A percentile compares a stretch with the other conserved stretches of the same genome.
Evolutionary conservation across 164 flowering plant genomes (phyloP).

Genomic region (Tetracentron sinense): DNA sequence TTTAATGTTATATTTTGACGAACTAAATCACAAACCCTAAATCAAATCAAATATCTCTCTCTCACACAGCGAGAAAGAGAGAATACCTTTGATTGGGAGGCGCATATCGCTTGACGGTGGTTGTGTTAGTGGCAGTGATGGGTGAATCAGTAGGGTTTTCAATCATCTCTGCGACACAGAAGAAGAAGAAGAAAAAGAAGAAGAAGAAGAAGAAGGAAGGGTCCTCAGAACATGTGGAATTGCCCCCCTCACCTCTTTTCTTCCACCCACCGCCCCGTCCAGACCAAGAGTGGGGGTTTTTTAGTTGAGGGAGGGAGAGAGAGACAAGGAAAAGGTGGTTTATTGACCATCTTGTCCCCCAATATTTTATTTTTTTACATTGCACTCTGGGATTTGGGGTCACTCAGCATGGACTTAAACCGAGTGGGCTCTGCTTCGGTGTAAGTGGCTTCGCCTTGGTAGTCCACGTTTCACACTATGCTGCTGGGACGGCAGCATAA

Average conservation of each 20-base stretch:
- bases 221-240: neutral
- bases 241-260: no score
- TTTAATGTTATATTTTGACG: neutral
- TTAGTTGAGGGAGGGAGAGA: no score
- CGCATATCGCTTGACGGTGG: slow-evolving; percentile 36
- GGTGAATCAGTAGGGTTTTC: slow-evolving; percentile 33
- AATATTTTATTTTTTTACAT: no score
- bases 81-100: slow-evolving; percentile 43
- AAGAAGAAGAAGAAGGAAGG: neutral
- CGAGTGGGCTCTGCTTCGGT: no score
- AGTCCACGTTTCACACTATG: no score
- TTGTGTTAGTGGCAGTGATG: slow-evolving; percentile 11
- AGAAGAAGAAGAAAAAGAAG: neutral
- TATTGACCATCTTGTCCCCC: no score
- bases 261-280: neutral
- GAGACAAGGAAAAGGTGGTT: no score
- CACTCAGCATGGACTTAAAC: no score
- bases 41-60: neutral
- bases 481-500: no score
- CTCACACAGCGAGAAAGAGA: neutral
- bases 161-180: slow-evolving; percentile 11
- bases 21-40: neutral
- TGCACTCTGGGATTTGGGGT: no score
- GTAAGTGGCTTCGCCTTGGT: no score
- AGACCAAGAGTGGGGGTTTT: no score